Conservation (phyloP, 176 grass and related monocot genomes). For the Carex kokanica region DNA sequence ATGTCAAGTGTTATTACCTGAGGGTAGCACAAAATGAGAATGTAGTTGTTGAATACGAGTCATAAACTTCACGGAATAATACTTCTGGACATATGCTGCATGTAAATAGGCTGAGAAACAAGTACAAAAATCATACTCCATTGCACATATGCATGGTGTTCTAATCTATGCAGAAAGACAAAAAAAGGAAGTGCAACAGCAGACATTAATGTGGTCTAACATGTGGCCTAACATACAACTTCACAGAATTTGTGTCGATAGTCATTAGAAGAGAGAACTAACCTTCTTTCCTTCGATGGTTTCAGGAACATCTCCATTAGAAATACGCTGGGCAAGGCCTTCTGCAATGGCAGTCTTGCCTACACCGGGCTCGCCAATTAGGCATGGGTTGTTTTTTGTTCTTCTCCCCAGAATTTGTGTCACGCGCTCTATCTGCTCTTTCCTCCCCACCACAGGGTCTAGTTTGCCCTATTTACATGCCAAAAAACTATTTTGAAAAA, state of each 20-base stretch:
- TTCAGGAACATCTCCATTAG: constrained; percentile 90
- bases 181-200: constrained; percentile 6
- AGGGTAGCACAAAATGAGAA: not conserved
- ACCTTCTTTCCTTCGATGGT: constrained; percentile 99
- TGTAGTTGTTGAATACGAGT: not conserved
- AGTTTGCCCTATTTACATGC: constrained; percentile 65
- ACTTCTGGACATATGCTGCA: not conserved
- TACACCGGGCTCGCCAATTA: constrained; percentile 96
- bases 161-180: not conserved
- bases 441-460: constrained; percentile 89
- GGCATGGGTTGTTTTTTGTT: constrained; percentile 96
- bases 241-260: not conserved
- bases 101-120: constrained; percentile 2
- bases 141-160: constrained; percentile 4
- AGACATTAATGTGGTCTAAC: not conserved
- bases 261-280: not conserved
- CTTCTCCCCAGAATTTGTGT: constrained; percentile 93
- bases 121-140: not conserved
- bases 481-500: constrained; percentile 4
- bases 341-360: constrained; percentile 96
- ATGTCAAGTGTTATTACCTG: constrained; percentile 99
- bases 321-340: constrained; percentile 88
- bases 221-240: not conserved
- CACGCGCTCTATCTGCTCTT: constrained; percentile 85
- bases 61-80: not conserved